These are phyloP conservation scores for Dothideomycetidae sp. DNA, from an alignment of 2,329 filamentous ascomycete genomes.

Conservation along the genomic window DNA sequence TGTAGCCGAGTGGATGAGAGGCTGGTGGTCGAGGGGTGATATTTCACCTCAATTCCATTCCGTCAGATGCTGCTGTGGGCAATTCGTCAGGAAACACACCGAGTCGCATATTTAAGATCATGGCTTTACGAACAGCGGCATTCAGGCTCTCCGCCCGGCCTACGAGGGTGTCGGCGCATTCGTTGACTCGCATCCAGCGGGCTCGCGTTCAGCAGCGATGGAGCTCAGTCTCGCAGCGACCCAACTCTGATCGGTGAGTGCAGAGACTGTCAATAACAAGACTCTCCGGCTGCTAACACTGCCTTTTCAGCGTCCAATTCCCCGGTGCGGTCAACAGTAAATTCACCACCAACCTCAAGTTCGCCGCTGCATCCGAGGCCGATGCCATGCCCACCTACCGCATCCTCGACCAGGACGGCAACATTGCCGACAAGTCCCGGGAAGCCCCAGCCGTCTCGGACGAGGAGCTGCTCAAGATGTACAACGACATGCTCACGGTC, in stretches of 20 bases:
- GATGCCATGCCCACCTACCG: slow-evolving; percentile 81
- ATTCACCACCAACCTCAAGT: slow-evolving; percentile 68
- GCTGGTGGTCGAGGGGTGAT: too few species aligned
- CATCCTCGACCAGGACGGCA: slow-evolving; percentile 76
- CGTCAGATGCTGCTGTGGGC: too few species aligned
- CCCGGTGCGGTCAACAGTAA: slow-evolving; percentile 91
- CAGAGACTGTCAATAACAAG: neutral
- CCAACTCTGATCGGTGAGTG: slow-evolving; percentile 45
- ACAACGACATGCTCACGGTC: slow-evolving; percentile 51
- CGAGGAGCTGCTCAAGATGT: slow-evolving; percentile 46
- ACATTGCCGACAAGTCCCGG: slow-evolving; percentile 60
- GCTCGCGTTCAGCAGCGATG: slow-evolving; percentile 26
- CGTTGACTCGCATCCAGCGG: neutral
- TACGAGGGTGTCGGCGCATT: neutral
- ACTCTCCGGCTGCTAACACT: too few species aligned
- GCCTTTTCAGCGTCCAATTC: slow-evolving; percentile 54
- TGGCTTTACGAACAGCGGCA: slow-evolving; percentile 3
- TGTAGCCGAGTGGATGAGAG: too few species aligned
- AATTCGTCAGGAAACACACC: too few species aligned
- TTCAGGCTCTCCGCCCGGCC: neutral
- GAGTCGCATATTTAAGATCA: too few species aligned
- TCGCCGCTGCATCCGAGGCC: slow-evolving; percentile 57
- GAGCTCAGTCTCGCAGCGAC: slow-evolving; percentile 43
- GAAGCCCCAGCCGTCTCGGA: slow-evolving; percentile 49
- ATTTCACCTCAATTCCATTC: too few species aligned